Evolutionary conservation across 495 filamentous ascomycete species (phyloP).

Genomic region (Hypoxylon cercidicola): DNA sequence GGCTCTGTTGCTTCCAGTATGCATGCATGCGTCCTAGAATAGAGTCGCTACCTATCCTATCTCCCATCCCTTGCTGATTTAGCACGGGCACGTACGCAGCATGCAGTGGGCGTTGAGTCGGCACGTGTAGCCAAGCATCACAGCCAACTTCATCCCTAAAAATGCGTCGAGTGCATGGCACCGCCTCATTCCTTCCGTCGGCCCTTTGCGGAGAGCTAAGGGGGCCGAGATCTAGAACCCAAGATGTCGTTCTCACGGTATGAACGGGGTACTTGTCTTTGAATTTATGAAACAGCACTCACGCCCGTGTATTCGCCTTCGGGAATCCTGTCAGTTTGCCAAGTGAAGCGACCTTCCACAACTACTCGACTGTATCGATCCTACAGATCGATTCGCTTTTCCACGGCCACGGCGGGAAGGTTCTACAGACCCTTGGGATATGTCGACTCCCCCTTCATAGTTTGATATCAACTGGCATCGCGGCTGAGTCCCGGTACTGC

Average conservation of each 20-base stretch:
- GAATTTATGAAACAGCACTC: conserved; percentile 21
- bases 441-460: conserved; percentile 2
- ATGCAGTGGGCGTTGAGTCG: conserved; percentile 7
- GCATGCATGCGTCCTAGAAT: conserved; percentile 13
- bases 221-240: conserved; percentile 9
- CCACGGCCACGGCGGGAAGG: neutral
- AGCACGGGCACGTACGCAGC: neutral
- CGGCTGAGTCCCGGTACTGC: conserved; percentile 15
- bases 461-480: neutral
- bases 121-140: conserved; percentile 3
- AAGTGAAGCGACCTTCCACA: conserved; percentile 24
- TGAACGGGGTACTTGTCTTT: conserved; percentile 3
- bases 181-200: conserved; percentile 35
- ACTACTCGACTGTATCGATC: conserved; percentile 12
- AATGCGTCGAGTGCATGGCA: conserved; percentile 8
- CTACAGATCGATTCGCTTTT: neutral
- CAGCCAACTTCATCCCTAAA: neutral
- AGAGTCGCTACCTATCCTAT: conserved; percentile 10
- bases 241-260: neutral
- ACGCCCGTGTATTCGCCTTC: conserved; percentile 15
- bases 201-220: conserved; percentile 11
- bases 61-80: conserved; percentile 15
- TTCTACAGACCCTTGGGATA: conserved; percentile 5
- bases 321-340: conserved; percentile 14
- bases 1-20: neutral